Evolutionary conservation across 306 rosid genomes (phyloP), one percentile per base, ranked within the genome.

Genomic region (Quercus rubra): DNA sequence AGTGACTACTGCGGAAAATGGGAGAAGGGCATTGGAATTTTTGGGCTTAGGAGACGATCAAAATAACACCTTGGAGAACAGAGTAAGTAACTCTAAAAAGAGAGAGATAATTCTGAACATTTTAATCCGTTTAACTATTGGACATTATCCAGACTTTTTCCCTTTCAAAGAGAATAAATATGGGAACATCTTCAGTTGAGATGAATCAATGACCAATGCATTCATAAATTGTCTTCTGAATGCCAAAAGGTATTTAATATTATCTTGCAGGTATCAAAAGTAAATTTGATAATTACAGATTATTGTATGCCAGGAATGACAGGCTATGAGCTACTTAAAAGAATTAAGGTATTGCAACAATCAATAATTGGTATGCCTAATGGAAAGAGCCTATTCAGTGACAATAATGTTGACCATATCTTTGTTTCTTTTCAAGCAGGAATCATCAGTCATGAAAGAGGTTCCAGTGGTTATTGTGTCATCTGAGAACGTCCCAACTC

Each of bases 261-360:
- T 57, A 12, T 25, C 74, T 81, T 85, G 80, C 78, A 92, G 98
- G 81, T 82, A 28, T 87, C 97, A 67, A 91, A 90, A 86, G 97
- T 94, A 28, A 92, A 92, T 76, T 75, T 94, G 90, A 75, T 94
- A 11, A 91, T 94, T 79, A 94, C 97, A 74, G 98, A 94, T 83
- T 94, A 94, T 33, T 91, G 97, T 75, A 94, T 94, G 98, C 98
- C 97, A 49, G 97, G 98, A 78, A 94, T 94, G 98, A 86, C 98
- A 59, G 98, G 98, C 80, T 94, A 89, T 23, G 98, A 94, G 76
- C 85, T 92, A 35, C 97, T 94, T 7, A 94, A 94, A 90, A 94
- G 89, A 86, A 90, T 94, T 64, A 94, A 91, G 98, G 97, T 94
- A 83, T 15, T 25, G 68, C 6, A 27, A 62, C 68, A 5, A 27